Evolutionary conservation across 371 early-diverging fungal genomes (phyloP), one percentile per base, ranked within the genome.

Genomic region (Mucor plumbeus): DNA sequence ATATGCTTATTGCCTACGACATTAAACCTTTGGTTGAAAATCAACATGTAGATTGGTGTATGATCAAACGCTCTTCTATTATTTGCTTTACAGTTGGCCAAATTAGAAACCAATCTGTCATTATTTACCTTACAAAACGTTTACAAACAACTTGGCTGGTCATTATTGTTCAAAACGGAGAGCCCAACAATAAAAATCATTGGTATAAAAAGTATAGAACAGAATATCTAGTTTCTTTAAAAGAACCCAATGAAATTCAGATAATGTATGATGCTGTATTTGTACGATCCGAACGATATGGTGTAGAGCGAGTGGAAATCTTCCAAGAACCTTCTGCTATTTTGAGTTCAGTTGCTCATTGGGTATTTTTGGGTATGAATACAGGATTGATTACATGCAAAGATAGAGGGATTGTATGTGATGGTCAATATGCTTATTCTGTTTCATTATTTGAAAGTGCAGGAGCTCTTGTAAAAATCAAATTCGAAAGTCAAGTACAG

Each of bases 401-500:
- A 3, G 36, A 26, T 4, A 39, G 17, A 14, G 55, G 43, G 3
- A 41, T 60, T 38, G 60, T 69, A 8, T 70, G 62, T 58, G 61
- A 61, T 36, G 6, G n/a, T 0, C 61, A 62, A 15, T 5, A 50
- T 13, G 65, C 57, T 10, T 56, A 65, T 35, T 50, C 55, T 7
- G 48, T 65, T 4, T n/a, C 64, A 0, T 53, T 70, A 19, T 70
- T 62, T 26, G 48, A 62, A 1, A 56, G 34, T 7, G 41, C 11
- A 7, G 33, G 55, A 0, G 34, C 21, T 8, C 39, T 57, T 17
- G 33, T 54, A 4, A 56, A 39, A 19, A 59, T 78, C 36, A 64
- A 71, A 17, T 81, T 81, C 54, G 76, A 81, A 17, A 67, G 72
- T 1, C 63, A 61, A 39, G 26, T 72, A 17, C 54, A 67, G 33